These are phyloP conservation scores for Astrocystis sublimbata DNA, from an alignment of 495 filamentous ascomycete species.

Conservation along the genomic window DNA sequence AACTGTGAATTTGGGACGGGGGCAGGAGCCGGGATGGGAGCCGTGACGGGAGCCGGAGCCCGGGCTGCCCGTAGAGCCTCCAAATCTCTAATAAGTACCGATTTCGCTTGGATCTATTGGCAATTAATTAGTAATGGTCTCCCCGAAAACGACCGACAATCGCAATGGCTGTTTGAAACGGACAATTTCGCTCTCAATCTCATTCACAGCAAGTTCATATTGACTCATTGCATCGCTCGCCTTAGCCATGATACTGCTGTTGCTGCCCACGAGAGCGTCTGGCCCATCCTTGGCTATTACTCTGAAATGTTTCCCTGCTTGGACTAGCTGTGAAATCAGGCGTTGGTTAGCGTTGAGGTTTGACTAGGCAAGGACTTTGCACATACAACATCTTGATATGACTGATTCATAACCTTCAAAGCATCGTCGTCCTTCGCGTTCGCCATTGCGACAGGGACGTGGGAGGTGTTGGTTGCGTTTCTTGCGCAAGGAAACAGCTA, in stretches of 20 bases:
- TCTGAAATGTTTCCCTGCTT: slow-evolving; percentile 52
- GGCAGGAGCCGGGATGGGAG: slow-evolving; percentile 21
- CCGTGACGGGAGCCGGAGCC: slow-evolving; percentile 21
- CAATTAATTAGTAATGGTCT: slow-evolving; percentile 30
- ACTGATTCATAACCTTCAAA: slow-evolving; percentile 45
- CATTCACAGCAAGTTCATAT: slow-evolving; percentile 54
- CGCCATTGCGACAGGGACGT: slow-evolving; percentile 34
- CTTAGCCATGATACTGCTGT: slow-evolving; percentile 34
- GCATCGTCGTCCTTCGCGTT: slow-evolving; percentile 34
- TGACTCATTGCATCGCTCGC: slow-evolving; percentile 40
- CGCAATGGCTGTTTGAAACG: slow-evolving; percentile 19
- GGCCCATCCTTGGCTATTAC: slow-evolving; percentile 42
- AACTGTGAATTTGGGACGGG: slow-evolving; percentile 27
- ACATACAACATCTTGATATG: slow-evolving; percentile 51
- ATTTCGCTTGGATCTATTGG: slow-evolving; percentile 41
- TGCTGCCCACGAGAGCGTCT: slow-evolving; percentile 28
- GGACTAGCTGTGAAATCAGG: slow-evolving; percentile 44
- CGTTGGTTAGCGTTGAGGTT: slow-evolving; percentile 17
- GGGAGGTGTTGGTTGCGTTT: background rate
- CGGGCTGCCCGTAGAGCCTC: slow-evolving; percentile 38
- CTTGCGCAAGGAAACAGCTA: background rate
- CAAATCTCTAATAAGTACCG: slow-evolving; percentile 45
- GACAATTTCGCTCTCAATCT: slow-evolving; percentile 56
- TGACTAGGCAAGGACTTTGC: background rate
- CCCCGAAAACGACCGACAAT: background rate